These are phyloP conservation scores for Trebouxiophyceae sp. DNA, from an alignment of 163 green algal genomes.

Conservation along the genomic window DNA sequence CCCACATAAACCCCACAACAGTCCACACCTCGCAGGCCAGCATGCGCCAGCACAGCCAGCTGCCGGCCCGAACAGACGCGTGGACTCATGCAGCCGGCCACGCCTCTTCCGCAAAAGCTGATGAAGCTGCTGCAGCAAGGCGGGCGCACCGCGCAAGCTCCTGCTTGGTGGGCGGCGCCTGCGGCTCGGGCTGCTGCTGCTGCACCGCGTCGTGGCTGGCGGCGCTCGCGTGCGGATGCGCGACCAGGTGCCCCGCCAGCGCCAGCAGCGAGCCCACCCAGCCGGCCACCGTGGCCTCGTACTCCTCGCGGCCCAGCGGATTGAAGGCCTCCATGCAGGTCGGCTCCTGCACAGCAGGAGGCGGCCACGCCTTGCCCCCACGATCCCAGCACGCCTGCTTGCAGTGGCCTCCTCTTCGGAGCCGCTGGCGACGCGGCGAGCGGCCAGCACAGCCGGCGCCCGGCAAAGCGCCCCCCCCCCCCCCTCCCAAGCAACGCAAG, in stretches of 20 bases:
- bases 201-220: conserved; percentile 13
- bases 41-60: no score
- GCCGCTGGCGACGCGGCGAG: neutral
- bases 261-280: conserved; percentile 20
- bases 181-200: conserved; percentile 14
- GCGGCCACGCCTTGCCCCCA: neutral
- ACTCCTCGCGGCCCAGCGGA: conserved; percentile 11
- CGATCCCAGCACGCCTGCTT: neutral
- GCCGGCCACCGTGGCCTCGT: conserved; percentile 15
- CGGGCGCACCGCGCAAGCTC: conserved; percentile 17
- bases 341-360: neutral
- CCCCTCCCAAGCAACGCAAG: no score
- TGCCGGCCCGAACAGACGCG: no score
- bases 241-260: conserved; percentile 17
- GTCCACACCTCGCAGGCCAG: no score
- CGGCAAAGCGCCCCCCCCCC: no score
- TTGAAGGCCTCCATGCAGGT: conserved; percentile 20
- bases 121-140: no score
- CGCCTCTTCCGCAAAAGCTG: no score
- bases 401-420: neutral
- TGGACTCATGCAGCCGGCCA: no score
- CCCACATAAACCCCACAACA: no score
- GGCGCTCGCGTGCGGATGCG: neutral
- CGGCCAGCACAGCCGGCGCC: neutral
- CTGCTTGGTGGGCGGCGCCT: conserved; percentile 11